Conservation (phyloP, 139 green algal genomes). For the Pseudopediastrum boryanum region DNA sequence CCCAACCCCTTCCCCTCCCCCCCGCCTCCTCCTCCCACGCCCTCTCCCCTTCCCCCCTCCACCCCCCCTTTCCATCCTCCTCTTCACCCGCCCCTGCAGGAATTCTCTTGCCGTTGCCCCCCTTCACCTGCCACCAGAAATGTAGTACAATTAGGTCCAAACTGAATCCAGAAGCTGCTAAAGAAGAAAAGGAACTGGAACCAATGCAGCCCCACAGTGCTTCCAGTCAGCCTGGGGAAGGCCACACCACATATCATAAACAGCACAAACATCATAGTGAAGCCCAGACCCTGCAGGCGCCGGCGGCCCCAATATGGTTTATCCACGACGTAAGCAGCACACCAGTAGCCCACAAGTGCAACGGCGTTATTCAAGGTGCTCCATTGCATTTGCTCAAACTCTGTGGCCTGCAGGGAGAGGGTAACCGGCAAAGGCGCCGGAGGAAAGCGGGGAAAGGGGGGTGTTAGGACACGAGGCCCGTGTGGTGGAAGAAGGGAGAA, state of each 20-base stretch:
- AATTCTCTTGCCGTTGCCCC: too few species aligned
- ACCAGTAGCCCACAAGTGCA: slow-evolving; percentile 72
- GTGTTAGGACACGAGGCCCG: too few species aligned
- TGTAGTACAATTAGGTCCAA: slow-evolving; percentile 55
- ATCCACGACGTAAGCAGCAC: slow-evolving; percentile 66
- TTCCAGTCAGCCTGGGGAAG: slow-evolving; percentile 47
- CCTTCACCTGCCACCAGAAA: slow-evolving; percentile 47
- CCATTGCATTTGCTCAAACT: slow-evolving; percentile 66
- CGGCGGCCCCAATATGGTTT: slow-evolving; percentile 35
- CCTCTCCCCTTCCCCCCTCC: too few species aligned
- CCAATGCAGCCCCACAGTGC: not conserved
- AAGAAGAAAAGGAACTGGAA: slow-evolving; percentile 70
- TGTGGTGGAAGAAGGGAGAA: too few species aligned
- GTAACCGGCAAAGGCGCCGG: too few species aligned
- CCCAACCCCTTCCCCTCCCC: too few species aligned
- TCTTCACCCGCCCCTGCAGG: too few species aligned
- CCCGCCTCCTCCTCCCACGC: too few species aligned
- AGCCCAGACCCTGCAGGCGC: slow-evolving; percentile 43
- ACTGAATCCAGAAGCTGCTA: slow-evolving; percentile 76
- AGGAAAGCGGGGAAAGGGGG: too few species aligned
- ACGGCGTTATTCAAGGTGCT: slow-evolving; percentile 75
- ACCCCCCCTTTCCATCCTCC: too few species aligned
- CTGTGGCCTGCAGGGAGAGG: slow-evolving; percentile 39
- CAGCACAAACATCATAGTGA: slow-evolving; percentile 55
- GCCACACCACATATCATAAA: slow-evolving; percentile 58